Evolutionary conservation across 495 filamentous ascomycete species (phyloP).

Genomic region (Podospora sp.): DNA sequence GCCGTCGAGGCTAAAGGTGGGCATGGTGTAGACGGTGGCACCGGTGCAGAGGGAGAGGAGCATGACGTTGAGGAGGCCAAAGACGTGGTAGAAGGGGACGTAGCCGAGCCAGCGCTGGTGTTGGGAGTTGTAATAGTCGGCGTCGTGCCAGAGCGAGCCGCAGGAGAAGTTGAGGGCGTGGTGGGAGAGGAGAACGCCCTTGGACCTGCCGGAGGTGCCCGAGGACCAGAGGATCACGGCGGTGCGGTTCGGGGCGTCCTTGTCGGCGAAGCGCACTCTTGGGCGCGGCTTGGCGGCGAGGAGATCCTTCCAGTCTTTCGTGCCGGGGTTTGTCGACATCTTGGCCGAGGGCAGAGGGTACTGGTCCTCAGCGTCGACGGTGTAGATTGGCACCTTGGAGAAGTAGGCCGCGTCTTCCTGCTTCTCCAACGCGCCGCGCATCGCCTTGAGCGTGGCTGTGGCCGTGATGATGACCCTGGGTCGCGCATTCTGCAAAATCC

Average conservation of each 20-base stretch:
- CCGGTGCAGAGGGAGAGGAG: conserved; percentile 62
- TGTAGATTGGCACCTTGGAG: conserved; percentile 32
- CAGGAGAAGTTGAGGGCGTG: conserved; percentile 38
- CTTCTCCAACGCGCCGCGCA: conserved; percentile 30
- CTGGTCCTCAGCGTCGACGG: conserved; percentile 29
- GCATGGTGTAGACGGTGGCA: conserved; percentile 61
- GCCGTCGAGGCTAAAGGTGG: conserved; percentile 56
- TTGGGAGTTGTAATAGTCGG: conserved; percentile 44
- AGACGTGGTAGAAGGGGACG: conserved; percentile 42
- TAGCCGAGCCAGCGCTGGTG: conserved; percentile 57
- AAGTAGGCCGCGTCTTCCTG: conserved; percentile 27
- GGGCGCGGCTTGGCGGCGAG: conserved; percentile 13
- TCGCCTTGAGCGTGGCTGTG: conserved; percentile 31
- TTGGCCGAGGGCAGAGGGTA: conserved; percentile 28
- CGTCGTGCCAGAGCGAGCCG: conserved; percentile 39
- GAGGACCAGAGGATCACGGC: conserved; percentile 77
- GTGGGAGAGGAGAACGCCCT: conserved; percentile 79
- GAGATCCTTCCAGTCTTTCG: conserved; percentile 29
- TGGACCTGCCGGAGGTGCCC: conserved; percentile 80
- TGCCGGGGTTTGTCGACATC: not conserved
- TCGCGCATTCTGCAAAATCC: conserved; percentile 39
- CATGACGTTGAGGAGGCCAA: conserved; percentile 45
- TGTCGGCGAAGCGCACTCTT: conserved; percentile 11
- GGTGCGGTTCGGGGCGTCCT: conserved; percentile 22
- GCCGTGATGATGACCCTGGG: conserved; percentile 39